A percentile compares a stretch with the other conserved stretches of the same genome.
These are phyloP conservation scores for Tetrahymena malaccensis DNA, from an alignment of 73 alveolate species.

Conservation along the genomic window DNA sequence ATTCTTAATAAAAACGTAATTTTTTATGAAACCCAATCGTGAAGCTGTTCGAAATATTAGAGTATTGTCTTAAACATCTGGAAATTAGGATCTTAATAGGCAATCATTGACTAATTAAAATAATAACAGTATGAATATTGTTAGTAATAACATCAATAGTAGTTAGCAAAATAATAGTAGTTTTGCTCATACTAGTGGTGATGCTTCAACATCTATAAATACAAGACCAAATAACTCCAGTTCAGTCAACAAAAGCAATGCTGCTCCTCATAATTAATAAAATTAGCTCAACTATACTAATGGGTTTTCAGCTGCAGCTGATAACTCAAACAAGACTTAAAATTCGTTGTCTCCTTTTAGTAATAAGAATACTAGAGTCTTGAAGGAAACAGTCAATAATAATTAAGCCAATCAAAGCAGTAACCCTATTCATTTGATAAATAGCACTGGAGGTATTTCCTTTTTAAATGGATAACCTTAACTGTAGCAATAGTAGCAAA, in stretches of 20 bases:
- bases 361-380: background rate
- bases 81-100: background rate
- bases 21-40: background rate
- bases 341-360: background rate
- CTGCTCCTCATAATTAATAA: background rate
- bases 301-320: background rate
- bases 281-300: background rate
- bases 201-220: background rate
- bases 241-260: background rate
- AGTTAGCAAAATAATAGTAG: background rate
- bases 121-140: background rate
- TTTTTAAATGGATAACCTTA: background rate
- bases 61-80: background rate
- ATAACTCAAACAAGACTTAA: background rate
- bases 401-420: background rate
- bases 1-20: background rate
- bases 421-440: background rate
- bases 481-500: background rate
- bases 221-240: background rate
- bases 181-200: background rate
- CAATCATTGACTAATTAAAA: background rate
- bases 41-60: background rate
- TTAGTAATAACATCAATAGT: background rate
- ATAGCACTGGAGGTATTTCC: background rate
- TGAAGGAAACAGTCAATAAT: background rate